These are phyloP conservation scores for Spongiforma sp. DNA, from an alignment of 1,284 basidiomycete genomes.

Conservation along the genomic window DNA sequence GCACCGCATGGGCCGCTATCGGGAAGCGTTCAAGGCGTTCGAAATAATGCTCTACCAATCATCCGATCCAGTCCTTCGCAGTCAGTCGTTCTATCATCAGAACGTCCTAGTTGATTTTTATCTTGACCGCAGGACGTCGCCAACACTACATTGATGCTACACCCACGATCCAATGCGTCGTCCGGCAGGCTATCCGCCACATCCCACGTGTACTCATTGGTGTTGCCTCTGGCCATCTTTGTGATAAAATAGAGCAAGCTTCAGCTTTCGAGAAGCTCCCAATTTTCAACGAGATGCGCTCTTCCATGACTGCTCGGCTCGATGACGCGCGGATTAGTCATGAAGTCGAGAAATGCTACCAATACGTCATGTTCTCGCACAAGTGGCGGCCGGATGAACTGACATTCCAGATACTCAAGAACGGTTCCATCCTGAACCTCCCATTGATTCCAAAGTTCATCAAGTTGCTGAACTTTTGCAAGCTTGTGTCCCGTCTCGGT, in stretches of 20 bases:
- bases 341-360: background rate
- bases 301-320: background rate
- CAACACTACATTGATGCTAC: background rate
- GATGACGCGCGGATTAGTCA: background rate
- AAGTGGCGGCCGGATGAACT: background rate
- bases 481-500: background rate
- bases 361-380: background rate
- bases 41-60: background rate
- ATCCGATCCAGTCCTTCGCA: background rate
- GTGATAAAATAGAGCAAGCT: background rate
- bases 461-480: conserved; percentile 13
- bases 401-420: background rate
- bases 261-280: background rate
- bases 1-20: background rate
- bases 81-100: background rate
- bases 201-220: background rate
- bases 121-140: background rate
- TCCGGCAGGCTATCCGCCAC: background rate
- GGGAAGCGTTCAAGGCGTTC: background rate
- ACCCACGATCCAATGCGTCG: background rate
- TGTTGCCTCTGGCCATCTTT: background rate
- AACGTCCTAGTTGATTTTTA: background rate
- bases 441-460: background rate
- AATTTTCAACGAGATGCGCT: conserved; percentile 7
- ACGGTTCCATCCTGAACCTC: background rate